phyloP scores from a whole-genome alignment of 2,329 filamentous ascomycete genomes.

The Stachybotrys echinatus region DNA sequence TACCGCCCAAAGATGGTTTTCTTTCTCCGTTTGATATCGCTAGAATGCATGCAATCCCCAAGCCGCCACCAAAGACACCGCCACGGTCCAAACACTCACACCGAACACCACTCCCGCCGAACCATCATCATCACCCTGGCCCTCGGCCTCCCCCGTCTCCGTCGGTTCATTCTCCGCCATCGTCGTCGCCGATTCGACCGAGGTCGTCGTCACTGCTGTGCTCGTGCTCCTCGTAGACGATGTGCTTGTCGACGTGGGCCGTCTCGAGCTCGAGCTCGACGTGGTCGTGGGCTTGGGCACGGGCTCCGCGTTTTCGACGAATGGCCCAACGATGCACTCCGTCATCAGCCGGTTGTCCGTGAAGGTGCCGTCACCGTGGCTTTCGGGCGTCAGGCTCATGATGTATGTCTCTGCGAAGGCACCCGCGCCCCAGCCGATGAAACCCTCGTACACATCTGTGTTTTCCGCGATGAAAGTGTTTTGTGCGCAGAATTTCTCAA shows the following conservation, averaged over 20 bases:
- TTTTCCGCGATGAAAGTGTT: slow-evolving; percentile 40
- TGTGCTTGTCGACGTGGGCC: background rate
- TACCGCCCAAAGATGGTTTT: too few relatives aligned
- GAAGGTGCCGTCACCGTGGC: slow-evolving; percentile 14
- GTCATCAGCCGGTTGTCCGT: slow-evolving; percentile 36
- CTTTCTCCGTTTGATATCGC: background rate
- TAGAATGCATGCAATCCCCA: background rate
- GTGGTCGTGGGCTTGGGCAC: slow-evolving; percentile 2
- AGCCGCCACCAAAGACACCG: background rate
- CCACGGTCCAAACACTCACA: background rate
- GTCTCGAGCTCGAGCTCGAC: background rate
- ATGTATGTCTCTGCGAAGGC: slow-evolving; percentile 36
- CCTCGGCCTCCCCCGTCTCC: background rate
- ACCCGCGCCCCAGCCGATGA: slow-evolving; percentile 41
- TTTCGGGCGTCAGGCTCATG: slow-evolving; percentile 34
- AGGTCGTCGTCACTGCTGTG: background rate
- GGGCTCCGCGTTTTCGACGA: slow-evolving; percentile 14
- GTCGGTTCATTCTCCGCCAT: background rate
- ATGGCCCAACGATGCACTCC: slow-evolving; percentile 34
- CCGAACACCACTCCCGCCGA: background rate
- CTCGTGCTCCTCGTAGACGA: background rate
- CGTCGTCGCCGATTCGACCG: background rate
- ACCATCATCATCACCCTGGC: background rate
- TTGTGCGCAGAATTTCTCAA: slow-evolving; percentile 38
- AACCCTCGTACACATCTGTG: slow-evolving; percentile 40